Percentiles rank a stretch among this genome's conserved stretches.
phyloP scores from a whole-genome alignment of 2,329 filamentous ascomycete species.

The Botrytis tulipae region DNA sequence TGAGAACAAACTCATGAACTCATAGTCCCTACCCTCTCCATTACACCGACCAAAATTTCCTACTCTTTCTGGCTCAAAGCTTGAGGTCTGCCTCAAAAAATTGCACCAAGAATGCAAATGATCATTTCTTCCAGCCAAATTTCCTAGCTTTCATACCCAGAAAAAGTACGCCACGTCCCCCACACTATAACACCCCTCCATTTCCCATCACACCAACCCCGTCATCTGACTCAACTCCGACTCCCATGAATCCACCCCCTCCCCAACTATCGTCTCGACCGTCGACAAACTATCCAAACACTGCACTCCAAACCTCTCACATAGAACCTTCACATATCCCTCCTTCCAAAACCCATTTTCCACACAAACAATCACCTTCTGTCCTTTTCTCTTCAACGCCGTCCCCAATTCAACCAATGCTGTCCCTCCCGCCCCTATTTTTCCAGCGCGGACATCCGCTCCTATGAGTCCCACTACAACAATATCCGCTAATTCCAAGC shows the following conservation, averaged over 20 bases:
- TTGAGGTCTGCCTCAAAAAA: neutral
- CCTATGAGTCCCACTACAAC: slow-evolving; percentile 65
- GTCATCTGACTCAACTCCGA: neutral
- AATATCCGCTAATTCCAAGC: slow-evolving; percentile 52
- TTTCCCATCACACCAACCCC: slow-evolving; percentile 61
- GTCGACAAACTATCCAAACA: slow-evolving; percentile 46
- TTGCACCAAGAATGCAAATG: neutral
- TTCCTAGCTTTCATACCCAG: neutral
- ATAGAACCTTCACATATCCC: slow-evolving; percentile 61
- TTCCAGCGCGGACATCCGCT: slow-evolving; percentile 66
- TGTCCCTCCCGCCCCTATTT: slow-evolving; percentile 58
- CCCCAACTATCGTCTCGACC: slow-evolving; percentile 50
- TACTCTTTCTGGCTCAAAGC: neutral
- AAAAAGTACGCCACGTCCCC: slow-evolving; percentile 86
- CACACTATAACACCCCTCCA: slow-evolving; percentile 46
- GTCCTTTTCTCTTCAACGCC: slow-evolving; percentile 54
- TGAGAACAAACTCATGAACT: neutral
- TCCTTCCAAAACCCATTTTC: slow-evolving; percentile 52
- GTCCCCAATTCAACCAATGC: slow-evolving; percentile 51
- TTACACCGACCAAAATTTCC: neutral
- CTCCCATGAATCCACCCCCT: slow-evolving; percentile 56
- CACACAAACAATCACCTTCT: slow-evolving; percentile 80
- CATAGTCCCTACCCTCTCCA: neutral
- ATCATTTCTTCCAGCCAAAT: neutral
- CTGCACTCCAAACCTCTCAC: slow-evolving; percentile 45